Conservation (phyloP, 2,329 filamentous ascomycete genomes). For the Penicillium sp. region DNA sequence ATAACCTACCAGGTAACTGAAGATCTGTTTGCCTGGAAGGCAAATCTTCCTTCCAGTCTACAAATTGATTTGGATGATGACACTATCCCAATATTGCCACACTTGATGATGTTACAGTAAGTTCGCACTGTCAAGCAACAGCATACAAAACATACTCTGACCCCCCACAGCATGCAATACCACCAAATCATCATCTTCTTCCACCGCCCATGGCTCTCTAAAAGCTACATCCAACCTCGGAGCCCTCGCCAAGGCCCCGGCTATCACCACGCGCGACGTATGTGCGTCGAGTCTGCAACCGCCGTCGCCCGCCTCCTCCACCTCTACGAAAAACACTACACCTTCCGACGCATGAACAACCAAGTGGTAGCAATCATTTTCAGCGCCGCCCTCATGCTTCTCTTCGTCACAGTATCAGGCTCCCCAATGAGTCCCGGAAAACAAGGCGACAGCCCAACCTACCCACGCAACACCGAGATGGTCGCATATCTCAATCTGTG, state of each 20-base stretch:
- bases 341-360: constrained; percentile 47
- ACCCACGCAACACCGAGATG: constrained; percentile 34
- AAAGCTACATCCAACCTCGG: constrained; percentile 45
- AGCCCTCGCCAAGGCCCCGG: constrained; percentile 46
- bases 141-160: not conserved
- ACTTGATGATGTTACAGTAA: constrained; percentile 47
- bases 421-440: constrained; percentile 27
- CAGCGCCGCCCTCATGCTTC: constrained; percentile 45
- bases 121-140: not conserved
- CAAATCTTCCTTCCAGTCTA: constrained; percentile 40
- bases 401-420: constrained; percentile 41
- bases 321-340: constrained; percentile 45
- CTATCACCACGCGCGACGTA: constrained; percentile 46
- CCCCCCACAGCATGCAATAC: constrained; percentile 43
- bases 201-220: constrained; percentile 48
- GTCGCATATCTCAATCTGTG: constrained; percentile 43
- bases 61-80: constrained; percentile 39
- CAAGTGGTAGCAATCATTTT: constrained; percentile 49
- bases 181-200: constrained; percentile 48
- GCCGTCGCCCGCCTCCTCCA: constrained; percentile 44
- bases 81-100: constrained; percentile 37
- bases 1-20: constrained; percentile 38
- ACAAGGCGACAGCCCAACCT: constrained; percentile 21
- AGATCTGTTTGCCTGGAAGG: constrained; percentile 46
- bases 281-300: constrained; percentile 46